Conservation (phyloP, 2,329 filamentous ascomycete species). For the Ceratocystiopsis brevicomis region DNA sequence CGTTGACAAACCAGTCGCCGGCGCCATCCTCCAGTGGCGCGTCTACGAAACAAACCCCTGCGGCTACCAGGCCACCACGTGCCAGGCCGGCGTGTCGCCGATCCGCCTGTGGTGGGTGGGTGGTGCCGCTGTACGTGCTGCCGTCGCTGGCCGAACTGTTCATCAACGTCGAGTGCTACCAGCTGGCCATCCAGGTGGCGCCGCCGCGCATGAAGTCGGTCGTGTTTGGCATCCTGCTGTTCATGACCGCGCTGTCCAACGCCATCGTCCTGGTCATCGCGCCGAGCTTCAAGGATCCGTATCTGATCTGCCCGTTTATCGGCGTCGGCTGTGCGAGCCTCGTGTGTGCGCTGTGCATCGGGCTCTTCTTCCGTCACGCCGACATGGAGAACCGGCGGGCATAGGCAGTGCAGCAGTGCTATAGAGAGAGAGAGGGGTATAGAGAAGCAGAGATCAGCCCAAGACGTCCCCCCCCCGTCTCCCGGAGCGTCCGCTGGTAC, state of each 20-base stretch:
- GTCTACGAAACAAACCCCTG: constrained; percentile 39
- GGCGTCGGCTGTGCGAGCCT: no score
- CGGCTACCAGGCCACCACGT: constrained; percentile 25
- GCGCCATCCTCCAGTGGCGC: constrained; percentile 35
- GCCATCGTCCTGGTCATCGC: constrained; percentile 13
- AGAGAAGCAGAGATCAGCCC: no score
- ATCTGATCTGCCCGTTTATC: no score
- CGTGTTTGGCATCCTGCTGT: constrained; percentile 35
- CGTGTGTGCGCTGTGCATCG: no score
- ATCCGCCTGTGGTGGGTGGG: constrained; percentile 35
- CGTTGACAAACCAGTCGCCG: constrained; percentile 27
- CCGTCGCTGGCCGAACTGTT: constrained; percentile 37
- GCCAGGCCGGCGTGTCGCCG: constrained; percentile 17
- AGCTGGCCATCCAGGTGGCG: constrained; percentile 51
- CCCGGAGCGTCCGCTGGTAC: constrained; percentile 15
- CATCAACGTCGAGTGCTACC: constrained; percentile 42
- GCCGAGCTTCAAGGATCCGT: no score
- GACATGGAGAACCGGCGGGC: no score
- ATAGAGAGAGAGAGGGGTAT: no score
- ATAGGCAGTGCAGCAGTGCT: no score
- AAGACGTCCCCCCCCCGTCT: constrained; percentile 15
- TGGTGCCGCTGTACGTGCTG: constrained; percentile 30
- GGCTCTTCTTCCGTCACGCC: no score
- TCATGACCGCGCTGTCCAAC: constrained; percentile 38
- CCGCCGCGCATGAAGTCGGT: constrained; percentile 44